phyloP scores from a whole-genome alignment of 1,139 yeast genomes.

The Scheffersomyces quercinus region DNA sequence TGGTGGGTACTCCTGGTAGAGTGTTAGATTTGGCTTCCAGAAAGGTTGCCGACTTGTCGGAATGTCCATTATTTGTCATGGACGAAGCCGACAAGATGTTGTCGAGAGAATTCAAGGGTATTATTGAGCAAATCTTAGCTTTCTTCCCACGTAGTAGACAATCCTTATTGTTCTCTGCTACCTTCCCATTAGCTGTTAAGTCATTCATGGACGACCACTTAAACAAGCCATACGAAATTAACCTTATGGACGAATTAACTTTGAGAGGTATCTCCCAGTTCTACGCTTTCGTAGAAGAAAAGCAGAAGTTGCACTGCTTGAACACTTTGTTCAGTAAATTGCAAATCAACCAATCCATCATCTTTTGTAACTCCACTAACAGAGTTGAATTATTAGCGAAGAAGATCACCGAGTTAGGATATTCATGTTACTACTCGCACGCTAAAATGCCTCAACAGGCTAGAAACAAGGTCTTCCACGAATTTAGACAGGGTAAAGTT shows the following conservation, averaged over 20 bases:
- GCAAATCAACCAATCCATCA: slow-evolving; percentile 94
- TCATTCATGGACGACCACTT: slow-evolving; percentile 90
- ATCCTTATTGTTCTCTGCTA: slow-evolving; percentile 87
- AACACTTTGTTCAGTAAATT: slow-evolving; percentile 92
- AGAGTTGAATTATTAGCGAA: slow-evolving; percentile 95
- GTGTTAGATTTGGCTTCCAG: slow-evolving; percentile 92
- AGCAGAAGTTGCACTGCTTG: slow-evolving; percentile 91
- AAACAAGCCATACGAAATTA: slow-evolving; percentile 90
- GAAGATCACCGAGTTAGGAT: slow-evolving; percentile 94
- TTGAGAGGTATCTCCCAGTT: slow-evolving; percentile 95
- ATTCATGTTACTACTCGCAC: slow-evolving; percentile 95
- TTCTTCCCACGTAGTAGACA: slow-evolving; percentile 83
- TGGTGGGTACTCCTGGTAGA: slow-evolving; percentile 97
- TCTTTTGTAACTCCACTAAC: slow-evolving; percentile 94
- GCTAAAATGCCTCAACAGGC: slow-evolving; percentile 98
- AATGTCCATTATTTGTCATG: slow-evolving; percentile 90
- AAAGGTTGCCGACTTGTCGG: slow-evolving; percentile 80
- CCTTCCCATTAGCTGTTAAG: slow-evolving; percentile 93
- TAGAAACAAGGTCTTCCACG: slow-evolving; percentile 97
- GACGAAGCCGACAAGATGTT: slow-evolving; percentile 99
- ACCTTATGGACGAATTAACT: slow-evolving; percentile 96
- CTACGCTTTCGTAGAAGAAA: slow-evolving; percentile 96
- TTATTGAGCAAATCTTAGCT: slow-evolving; percentile 82
- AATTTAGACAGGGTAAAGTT: slow-evolving; percentile 96
- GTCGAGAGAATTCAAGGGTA: slow-evolving; percentile 83